Percentiles rank a stretch among this genome's conserved stretches.
Conservation (phyloP, 169 alveolate species). For the Plasmodium gonderi region DNA sequence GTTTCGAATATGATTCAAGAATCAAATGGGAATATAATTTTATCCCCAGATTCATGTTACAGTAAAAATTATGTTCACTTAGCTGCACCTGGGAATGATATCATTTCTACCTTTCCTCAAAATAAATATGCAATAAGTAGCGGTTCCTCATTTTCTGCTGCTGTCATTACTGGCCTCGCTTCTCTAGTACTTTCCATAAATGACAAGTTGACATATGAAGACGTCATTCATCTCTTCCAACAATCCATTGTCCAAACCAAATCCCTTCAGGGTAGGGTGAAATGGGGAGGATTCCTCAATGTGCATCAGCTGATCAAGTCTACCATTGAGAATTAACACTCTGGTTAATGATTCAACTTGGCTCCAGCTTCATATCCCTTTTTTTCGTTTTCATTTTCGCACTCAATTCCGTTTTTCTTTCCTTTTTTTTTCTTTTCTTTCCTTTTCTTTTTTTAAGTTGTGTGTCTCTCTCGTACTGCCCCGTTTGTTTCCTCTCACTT, state of each 20-base stretch:
- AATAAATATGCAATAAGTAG: constrained; percentile 47
- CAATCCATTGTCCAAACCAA: constrained; percentile 1
- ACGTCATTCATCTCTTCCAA: not conserved
- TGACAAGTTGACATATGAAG: not conserved
- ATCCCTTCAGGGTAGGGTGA: not conserved
- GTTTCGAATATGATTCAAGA: constrained; percentile 24
- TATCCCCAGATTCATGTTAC: constrained; percentile 42
- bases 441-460: too few relatives aligned
- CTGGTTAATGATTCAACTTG: too few relatives aligned
- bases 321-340: not conserved
- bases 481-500: too few relatives aligned
- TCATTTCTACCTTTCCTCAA: constrained; percentile 12
- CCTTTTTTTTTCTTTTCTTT: too few relatives aligned
- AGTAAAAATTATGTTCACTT: constrained; percentile 26
- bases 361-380: too few relatives aligned
- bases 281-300: constrained; percentile 45
- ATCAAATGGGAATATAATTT: not conserved
- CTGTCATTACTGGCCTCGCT: constrained; percentile 21
- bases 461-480: too few relatives aligned
- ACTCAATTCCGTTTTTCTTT: too few relatives aligned
- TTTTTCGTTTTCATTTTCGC: too few relatives aligned
- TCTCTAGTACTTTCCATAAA: constrained; percentile 14
- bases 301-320: not conserved
- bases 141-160: constrained; percentile 55
- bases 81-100: constrained; percentile 53